Conservation (phyloP, 2,329 filamentous ascomycete species). For the Pseudogymnoascus sp. region DNA sequence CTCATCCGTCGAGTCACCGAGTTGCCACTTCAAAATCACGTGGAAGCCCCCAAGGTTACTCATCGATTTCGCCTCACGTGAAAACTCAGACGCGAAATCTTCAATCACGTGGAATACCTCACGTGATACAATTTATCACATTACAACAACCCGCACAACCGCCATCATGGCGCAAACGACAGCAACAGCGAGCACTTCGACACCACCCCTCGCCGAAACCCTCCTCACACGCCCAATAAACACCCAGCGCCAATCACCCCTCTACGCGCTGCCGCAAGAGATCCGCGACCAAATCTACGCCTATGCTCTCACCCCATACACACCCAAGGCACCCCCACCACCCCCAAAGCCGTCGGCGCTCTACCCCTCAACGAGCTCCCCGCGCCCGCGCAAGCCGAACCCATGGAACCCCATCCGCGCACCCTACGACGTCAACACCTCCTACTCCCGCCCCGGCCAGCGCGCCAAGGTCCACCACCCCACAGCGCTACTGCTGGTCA, state of each 20-base stretch:
- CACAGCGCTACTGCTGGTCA: too few species aligned
- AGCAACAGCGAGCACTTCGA: not conserved
- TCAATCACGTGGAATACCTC: not conserved
- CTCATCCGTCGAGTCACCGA: not conserved
- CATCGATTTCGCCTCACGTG: not conserved
- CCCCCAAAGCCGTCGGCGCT: not conserved
- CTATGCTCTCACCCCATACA: not conserved
- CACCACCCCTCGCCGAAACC: not conserved
- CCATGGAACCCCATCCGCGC: slow-evolving; percentile 7
- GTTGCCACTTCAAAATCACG: not conserved
- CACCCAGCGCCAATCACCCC: not conserved
- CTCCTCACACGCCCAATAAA: not conserved
- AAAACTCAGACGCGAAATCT: not conserved
- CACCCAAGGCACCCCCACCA: not conserved
- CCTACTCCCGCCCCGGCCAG: slow-evolving; percentile 1
- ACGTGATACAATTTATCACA: not conserved
- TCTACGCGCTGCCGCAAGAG: not conserved
- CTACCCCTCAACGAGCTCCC: not conserved
- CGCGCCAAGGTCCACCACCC: not conserved
- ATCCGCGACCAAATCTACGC: slow-evolving; percentile 6
- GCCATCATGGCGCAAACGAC: not conserved
- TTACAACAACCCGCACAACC: not conserved
- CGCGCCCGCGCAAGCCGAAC: not conserved
- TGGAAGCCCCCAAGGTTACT: not conserved
- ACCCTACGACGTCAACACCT: not conserved